A percentile compares a stretch with the other conserved stretches of the same genome.
These are phyloP conservation scores for Parmelia sp. DNA, from an alignment of 495 filamentous ascomycete species.

Conservation along the genomic window DNA sequence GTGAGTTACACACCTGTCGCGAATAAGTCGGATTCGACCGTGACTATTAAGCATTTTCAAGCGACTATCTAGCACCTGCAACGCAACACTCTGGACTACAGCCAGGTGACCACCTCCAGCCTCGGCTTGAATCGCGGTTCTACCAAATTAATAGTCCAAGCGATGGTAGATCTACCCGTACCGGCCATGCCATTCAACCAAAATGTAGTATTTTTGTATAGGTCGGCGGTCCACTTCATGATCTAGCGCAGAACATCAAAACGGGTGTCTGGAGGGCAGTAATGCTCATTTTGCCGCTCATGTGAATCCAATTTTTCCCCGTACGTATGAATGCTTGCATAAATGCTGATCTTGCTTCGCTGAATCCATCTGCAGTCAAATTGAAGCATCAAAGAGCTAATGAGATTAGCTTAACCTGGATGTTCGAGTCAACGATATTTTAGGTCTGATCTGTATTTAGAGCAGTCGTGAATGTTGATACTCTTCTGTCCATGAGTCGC, in stretches of 20 bases:
- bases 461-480: background rate
- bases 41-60: too few species aligned
- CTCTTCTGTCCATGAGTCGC: too few species aligned
- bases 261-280: constrained; percentile 34
- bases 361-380: constrained; percentile 3
- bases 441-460: background rate
- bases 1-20: too few species aligned
- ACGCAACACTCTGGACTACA: too few species aligned
- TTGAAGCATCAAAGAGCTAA: constrained; percentile 6
- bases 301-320: constrained; percentile 27
- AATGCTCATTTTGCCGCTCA: constrained; percentile 23
- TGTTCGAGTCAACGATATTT: background rate
- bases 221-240: constrained; percentile 41
- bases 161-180: constrained; percentile 40
- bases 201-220: constrained; percentile 35
- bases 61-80: too few species aligned
- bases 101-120: too few species aligned
- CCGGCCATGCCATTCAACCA: constrained; percentile 41
- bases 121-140: too few species aligned
- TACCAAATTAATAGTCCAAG: constrained; percentile 33
- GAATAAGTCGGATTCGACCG: too few species aligned
- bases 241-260: constrained; percentile 33
- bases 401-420: background rate
- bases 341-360: constrained; percentile 11
- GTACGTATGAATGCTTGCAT: constrained; percentile 14